Evolutionary conservation across 208 protist genomes (phyloP).

Genomic region (Trypanosoma mega): DNA sequence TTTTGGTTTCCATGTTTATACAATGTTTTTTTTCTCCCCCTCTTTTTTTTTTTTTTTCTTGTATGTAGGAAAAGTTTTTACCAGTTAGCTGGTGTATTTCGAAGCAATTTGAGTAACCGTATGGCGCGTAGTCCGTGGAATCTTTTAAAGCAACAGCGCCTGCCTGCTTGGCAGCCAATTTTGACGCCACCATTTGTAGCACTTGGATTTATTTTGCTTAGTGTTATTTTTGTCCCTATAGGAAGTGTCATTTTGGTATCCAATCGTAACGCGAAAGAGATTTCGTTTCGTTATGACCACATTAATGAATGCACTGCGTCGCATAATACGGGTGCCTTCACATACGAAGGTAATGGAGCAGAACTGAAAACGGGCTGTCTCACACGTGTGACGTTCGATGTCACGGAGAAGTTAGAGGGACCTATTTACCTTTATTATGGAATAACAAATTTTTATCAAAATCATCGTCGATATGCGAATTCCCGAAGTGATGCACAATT

Average conservation of each 20-base stretch:
- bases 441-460: slow-evolving; percentile 98
- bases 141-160: slow-evolving; percentile 92
- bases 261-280: slow-evolving; percentile 67
- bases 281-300: slow-evolving; percentile 77
- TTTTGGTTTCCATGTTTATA: neutral
- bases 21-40: slow-evolving; percentile 1
- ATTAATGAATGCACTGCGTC: slow-evolving; percentile 43
- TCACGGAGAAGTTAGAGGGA: slow-evolving; percentile 63
- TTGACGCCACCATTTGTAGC: slow-evolving; percentile 92
- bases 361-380: slow-evolving; percentile 54
- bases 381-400: slow-evolving; percentile 49
- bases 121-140: slow-evolving; percentile 14
- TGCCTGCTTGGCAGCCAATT: slow-evolving; percentile 97
- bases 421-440: slow-evolving; percentile 98
- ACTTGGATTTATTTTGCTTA: slow-evolving; percentile 86
- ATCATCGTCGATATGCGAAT: slow-evolving; percentile 94
- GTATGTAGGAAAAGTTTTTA: slow-evolving; percentile 9
- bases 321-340: slow-evolving; percentile 41
- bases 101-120: neutral
- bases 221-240: slow-evolving; percentile 92
- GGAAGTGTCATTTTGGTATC: slow-evolving; percentile 79
- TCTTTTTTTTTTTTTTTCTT: slow-evolving; percentile 24
- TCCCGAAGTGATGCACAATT: slow-evolving; percentile 80
- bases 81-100: too few species aligned
- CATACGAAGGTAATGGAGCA: slow-evolving; percentile 45